These are phyloP conservation scores for Pouteria glomerata DNA, from an alignment of 148 eudicot genomes.

Conservation along the genomic window DNA sequence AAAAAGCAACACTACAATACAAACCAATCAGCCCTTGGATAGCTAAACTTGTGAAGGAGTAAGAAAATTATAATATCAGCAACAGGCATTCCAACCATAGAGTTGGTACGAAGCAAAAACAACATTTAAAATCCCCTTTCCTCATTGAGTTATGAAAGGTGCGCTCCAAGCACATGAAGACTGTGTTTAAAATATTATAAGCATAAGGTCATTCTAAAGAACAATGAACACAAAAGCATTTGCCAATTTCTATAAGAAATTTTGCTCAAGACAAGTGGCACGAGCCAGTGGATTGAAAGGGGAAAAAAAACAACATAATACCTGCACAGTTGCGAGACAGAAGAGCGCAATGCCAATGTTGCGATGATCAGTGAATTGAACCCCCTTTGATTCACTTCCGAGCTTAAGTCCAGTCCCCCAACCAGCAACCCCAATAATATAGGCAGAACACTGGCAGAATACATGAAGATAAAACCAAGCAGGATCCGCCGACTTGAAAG, in stretches of 20 bases:
- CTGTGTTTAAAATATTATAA: too few relatives aligned
- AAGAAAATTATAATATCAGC: neutral
- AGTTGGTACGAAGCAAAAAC: too few relatives aligned
- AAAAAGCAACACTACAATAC: too few relatives aligned
- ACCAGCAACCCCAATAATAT: constrained; percentile 87
- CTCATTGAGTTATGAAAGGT: too few relatives aligned
- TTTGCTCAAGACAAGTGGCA: neutral
- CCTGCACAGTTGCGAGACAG: constrained; percentile 89
- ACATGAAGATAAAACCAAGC: constrained; percentile 87
- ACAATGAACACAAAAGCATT: neutral
- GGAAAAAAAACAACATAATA: constrained; percentile 16
- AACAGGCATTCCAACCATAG: neutral
- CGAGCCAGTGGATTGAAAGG: neutral
- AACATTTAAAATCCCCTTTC: too few relatives aligned
- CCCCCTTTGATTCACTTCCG: constrained; percentile 61
- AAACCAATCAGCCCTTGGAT: too few relatives aligned
- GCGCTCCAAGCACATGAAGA: too few relatives aligned
- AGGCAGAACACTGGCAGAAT: constrained; percentile 66
- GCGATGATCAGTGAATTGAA: constrained; percentile 56
- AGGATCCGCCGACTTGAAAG: constrained; percentile 75
- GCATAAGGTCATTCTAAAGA: too few relatives aligned
- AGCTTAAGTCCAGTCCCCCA: constrained; percentile 96
- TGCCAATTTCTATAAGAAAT: neutral
- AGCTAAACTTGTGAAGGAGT: too few relatives aligned
- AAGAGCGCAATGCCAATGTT: constrained; percentile 83